Conservation (phyloP, 345 rosid genomes). For the Populus euphratica region DNA sequence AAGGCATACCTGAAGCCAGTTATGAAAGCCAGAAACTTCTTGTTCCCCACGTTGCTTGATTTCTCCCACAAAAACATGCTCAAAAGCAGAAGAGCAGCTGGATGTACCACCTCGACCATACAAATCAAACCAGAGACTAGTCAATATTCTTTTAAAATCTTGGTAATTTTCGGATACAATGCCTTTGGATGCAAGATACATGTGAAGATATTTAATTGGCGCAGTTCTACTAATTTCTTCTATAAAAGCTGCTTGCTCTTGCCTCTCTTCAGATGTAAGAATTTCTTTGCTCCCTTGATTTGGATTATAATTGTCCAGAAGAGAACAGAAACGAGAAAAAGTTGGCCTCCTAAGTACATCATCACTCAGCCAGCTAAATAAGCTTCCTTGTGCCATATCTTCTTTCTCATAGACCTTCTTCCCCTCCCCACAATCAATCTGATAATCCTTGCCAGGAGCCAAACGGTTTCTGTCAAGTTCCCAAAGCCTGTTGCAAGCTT, state of each 20-base stretch:
- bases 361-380: constrained; percentile 67
- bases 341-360: constrained; percentile 70
- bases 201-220: constrained; percentile 77
- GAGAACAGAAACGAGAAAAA: constrained; percentile 76
- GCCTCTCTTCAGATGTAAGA: constrained; percentile 77
- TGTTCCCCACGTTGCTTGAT: constrained; percentile 66
- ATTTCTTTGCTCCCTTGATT: constrained; percentile 69
- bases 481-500: constrained; percentile 88
- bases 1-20: constrained; percentile 84
- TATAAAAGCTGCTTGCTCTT: constrained; percentile 80
- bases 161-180: constrained; percentile 55
- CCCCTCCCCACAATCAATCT: constrained; percentile 90
- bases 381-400: constrained; percentile 74
- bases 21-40: constrained; percentile 88
- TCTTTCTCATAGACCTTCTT: constrained; percentile 65
- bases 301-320: constrained; percentile 89
- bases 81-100: constrained; percentile 88
- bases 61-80: constrained; percentile 97
- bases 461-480: constrained; percentile 76
- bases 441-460: constrained; percentile 73
- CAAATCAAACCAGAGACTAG: constrained; percentile 81
- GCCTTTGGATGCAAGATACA: constrained; percentile 56
- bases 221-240: constrained; percentile 95
- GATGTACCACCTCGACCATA: constrained; percentile 80
- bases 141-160: constrained; percentile 68